Base-by-base conservation (phyloP, 257 asterid genomes). In the Scutellaria galericulata region DNA sequence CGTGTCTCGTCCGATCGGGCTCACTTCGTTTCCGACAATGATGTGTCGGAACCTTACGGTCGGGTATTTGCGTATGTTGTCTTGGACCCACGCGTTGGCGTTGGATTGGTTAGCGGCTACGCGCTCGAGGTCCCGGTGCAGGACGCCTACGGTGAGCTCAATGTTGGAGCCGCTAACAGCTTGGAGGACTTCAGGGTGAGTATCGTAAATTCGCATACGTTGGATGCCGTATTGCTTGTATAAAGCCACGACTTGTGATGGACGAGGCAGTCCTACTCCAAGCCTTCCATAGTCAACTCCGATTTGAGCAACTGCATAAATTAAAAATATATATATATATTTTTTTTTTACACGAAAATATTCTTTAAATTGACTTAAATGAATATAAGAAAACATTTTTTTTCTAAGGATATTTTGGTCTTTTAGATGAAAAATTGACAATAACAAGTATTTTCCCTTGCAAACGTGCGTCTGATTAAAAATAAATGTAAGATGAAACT, bases 111-210 rank as follows among this genome's bases (percentile, higher is more conserved):
- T 60, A 35, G 74, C 40, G 39, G 78, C 78, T 7, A 79, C 2
- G 1, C 12, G 1, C 4, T 56, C 58, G 37, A 83, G 78, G 8
- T 62, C 64, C 1, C n/a, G 0, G 77, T 80, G 77, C 0, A 75
- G 85, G 15, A 77, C 68, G 7, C 81, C 84, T 5, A 83, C 62
- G 7, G 72, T 71, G 70, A 80, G 47, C 52, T 80, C 81, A 24
- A 83, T 80, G 75, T 54, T 31, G 79, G 87, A 70, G 69, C 81
- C 85, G 2, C 66, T 18, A 9, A 83, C 80, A 7, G 84, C 83
- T 31, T 71, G 59, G 57, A 79, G 82, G 48, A 75, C 24, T 35
- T 9, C 41, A 0, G 22, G 51, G 76, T 68, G 13, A 0, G 83
- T 74, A 18, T 76, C 83, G 78, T 79, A 79, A 11, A 82, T 70